Evolutionary conservation across 257 asterid species (phyloP), one percentile per base, ranked within the genome.

Genomic region (Nicotiana sylvestris): DNA sequence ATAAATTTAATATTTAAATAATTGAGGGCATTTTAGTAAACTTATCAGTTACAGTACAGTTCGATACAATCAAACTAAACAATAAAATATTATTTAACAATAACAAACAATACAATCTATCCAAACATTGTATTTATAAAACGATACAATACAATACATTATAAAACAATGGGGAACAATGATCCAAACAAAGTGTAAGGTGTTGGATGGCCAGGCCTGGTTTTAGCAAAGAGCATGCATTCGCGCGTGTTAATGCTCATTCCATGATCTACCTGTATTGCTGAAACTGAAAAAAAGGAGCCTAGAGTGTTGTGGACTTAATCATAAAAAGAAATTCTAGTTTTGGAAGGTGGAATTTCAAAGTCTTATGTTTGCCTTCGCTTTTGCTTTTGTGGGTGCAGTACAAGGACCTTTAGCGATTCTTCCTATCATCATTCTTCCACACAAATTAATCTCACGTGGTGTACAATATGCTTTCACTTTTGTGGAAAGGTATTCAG

Each of bases 401-500:
- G 99, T 83, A 92, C 92, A 91, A 87, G 90, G 97, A 95, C 83
- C 77, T 92, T 83, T 92, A 88, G 91, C 97, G 99, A 18, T 87
- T 94, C 76, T 51, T 92, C 83, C 86, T 94, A 80, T 94, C 99
- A 3, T 86, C 97, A 46, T 92, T 95, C 88, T 94, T 92, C 86
- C 99, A 96, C 87, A 85, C 90, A 64, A 88, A 87, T n/a, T 98
- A 96, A 77, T 87, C 97, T 64, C 99, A 96, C 86, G 93, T 96
- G 46, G 92, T 94, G 6, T 96, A 94, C 94, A 96, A 96, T 32
- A 95, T 95, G 98, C 74, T 92, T 27, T 95, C 99, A 37, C 96
- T 95, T 16, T 76, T 95, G 82, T 96, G 99, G 99, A 96, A 96
- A 82, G 99, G 99, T 79, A 91, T 90, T 82, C 97, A 89, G 39